phyloP scores from a whole-genome alignment of 73 alveolate species.

The Effrenium voratum region DNA sequence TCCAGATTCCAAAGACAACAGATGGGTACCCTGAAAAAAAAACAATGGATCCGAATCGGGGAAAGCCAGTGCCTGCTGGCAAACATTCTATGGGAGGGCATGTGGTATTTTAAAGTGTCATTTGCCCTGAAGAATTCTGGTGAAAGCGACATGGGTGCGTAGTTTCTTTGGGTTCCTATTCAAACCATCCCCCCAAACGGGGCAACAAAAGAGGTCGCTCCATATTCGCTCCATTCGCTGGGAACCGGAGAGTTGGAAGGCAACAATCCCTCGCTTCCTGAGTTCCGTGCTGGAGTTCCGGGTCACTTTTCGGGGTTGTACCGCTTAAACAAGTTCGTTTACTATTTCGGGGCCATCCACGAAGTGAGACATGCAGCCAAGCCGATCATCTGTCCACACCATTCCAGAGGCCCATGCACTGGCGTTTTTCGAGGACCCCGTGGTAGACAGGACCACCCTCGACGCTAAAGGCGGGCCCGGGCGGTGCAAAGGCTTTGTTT shows the following conservation, averaged over 20 bases:
- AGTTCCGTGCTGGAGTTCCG: not conserved
- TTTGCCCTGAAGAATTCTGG: no score
- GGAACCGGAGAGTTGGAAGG: not conserved
- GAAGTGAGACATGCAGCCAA: not conserved
- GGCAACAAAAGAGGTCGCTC: no score
- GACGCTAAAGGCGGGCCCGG: not conserved
- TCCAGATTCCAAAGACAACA: no score
- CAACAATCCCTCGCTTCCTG: not conserved
- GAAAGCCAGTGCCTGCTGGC: no score
- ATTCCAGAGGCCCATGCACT: not conserved
- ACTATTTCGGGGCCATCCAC: not conserved
- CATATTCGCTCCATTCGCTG: no score
- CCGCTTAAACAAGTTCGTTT: not conserved
- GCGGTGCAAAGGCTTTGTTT: not conserved
- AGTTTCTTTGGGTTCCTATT: no score
- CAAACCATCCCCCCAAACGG: no score
- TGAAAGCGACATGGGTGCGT: no score
- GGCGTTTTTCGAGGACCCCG: slow-evolving; percentile 15
- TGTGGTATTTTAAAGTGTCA: no score
- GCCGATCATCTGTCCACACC: not conserved
- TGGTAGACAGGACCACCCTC: slow-evolving; percentile 48
- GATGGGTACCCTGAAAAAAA: no score
- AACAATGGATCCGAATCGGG: no score
- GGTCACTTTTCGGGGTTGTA: not conserved
- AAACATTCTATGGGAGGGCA: no score